Evolutionary conservation across 768 basidiomycete species (phyloP).

Genomic region (Cystoderma amianthinum): DNA sequence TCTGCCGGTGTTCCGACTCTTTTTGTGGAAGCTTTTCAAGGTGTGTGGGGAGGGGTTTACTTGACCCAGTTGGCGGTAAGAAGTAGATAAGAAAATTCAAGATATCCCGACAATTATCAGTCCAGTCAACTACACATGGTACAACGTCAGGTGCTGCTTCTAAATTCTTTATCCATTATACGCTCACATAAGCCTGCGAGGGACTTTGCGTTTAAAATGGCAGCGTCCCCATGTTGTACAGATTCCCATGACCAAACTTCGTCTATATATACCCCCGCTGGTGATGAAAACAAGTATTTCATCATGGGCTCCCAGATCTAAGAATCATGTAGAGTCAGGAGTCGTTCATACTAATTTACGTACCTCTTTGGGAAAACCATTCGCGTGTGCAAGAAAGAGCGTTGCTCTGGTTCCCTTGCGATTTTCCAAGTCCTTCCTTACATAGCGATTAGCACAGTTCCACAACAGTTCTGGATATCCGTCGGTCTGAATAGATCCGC

Average conservation of each 20-base stretch:
- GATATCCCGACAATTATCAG: slow-evolving; percentile 71
- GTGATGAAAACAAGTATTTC: slow-evolving; percentile 37
- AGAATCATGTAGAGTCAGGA: slow-evolving; percentile 1
- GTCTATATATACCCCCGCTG: slow-evolving; percentile 33
- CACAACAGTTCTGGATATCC: slow-evolving; percentile 45
- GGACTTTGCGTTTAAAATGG: slow-evolving; percentile 52
- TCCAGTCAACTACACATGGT: slow-evolving; percentile 58
- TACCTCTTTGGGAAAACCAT: slow-evolving; percentile 86
- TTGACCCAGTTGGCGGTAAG: slow-evolving; percentile 38
- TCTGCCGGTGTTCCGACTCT: slow-evolving; percentile 33
- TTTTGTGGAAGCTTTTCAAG: slow-evolving; percentile 39
- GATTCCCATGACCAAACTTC: slow-evolving; percentile 84
- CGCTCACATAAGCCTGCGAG: slow-evolving; percentile 56
- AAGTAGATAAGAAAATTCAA: slow-evolving; percentile 67
- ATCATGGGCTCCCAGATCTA: slow-evolving; percentile 81
- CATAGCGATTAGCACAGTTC: slow-evolving; percentile 71
- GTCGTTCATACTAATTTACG: slow-evolving; percentile 9
- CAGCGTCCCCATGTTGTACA: slow-evolving; percentile 82
- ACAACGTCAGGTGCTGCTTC: background rate
- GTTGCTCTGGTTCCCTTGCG: slow-evolving; percentile 44
- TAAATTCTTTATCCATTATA: background rate
- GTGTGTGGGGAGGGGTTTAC: slow-evolving; percentile 39
- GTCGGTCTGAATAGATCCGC: slow-evolving; percentile 23
- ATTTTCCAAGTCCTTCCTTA: slow-evolving; percentile 23
- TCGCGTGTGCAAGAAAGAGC: slow-evolving; percentile 75